These are phyloP conservation scores for Ascochyta pisi DNA, from an alignment of 2,329 filamentous ascomycete genomes.

Conservation along the genomic window DNA sequence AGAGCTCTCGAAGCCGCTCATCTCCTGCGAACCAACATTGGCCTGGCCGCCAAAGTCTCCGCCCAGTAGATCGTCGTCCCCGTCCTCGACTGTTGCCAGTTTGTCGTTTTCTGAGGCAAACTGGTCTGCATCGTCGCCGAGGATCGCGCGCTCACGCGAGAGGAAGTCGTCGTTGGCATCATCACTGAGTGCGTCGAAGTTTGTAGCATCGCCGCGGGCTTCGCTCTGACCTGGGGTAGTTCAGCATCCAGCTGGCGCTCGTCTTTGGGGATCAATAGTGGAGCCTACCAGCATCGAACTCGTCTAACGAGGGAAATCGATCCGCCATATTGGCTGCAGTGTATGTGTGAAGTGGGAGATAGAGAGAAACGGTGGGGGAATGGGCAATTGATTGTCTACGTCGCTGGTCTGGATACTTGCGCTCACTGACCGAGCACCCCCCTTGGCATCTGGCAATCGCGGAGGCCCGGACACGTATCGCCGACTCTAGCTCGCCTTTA, in stretches of 20 bases:
- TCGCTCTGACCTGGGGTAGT: conserved; percentile 68
- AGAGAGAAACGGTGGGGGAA: conserved; percentile 6
- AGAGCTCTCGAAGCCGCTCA: conserved; percentile 79
- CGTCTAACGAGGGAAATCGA: conserved; percentile 60
- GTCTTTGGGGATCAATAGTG: conserved; percentile 28
- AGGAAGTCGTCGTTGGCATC: conserved; percentile 83
- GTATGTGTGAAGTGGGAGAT: background rate
- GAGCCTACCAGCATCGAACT: conserved; percentile 59
- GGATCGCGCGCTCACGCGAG: conserved; percentile 83
- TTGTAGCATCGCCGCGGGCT: conserved; percentile 59
- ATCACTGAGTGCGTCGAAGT: conserved; percentile 59
- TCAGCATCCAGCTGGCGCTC: conserved; percentile 35
- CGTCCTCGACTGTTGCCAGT: conserved; percentile 67
- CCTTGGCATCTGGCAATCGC: conserved; percentile 6
- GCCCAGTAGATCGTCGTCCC: conserved; percentile 75
- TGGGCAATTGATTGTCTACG: conserved; percentile 30
- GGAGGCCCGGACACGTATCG: conserved; percentile 28
- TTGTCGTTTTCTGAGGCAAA: conserved; percentile 80
- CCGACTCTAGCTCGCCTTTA: conserved; percentile 24
- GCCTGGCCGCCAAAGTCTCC: conserved; percentile 58
- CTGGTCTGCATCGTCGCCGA: conserved; percentile 92
- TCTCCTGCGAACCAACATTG: conserved; percentile 52
- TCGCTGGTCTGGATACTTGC: conserved; percentile 12
- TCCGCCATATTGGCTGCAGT: conserved; percentile 53
- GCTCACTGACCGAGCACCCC: conserved; percentile 14